phyloP scores from a whole-genome alignment of 2,329 filamentous ascomycete genomes.

The Ophiostoma novo-ulmi region DNA sequence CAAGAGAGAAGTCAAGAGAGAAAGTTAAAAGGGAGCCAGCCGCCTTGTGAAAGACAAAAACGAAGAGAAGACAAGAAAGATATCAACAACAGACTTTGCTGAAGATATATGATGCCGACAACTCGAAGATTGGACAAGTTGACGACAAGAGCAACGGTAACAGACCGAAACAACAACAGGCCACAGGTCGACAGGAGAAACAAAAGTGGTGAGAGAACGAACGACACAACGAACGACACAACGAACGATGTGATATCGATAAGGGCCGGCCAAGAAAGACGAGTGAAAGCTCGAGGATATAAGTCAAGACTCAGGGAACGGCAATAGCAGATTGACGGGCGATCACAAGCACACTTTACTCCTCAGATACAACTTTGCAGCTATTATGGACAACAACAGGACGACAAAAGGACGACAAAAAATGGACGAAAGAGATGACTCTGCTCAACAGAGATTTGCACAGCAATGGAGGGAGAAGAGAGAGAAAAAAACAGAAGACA shows the following conservation, averaged over 20 bases:
- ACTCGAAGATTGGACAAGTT: not conserved
- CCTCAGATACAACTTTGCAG: not conserved
- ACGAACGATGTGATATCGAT: conserved; percentile 1
- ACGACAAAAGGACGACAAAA: not conserved
- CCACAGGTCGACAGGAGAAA: conserved; percentile 15
- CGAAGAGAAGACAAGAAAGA: conserved; percentile 11
- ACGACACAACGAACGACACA: not conserved
- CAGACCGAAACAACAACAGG: conserved; percentile 15
- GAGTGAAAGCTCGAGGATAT: not conserved
- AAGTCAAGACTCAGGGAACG: conserved; percentile 9
- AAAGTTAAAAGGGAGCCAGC: conserved; percentile 16
- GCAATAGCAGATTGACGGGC: conserved; percentile 3
- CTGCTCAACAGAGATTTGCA: conserved; percentile 14
- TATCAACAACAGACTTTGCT: conserved; percentile 14
- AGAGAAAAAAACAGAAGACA: not conserved
- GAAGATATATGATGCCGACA: conserved; percentile 7
- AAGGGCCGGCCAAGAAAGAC: not conserved
- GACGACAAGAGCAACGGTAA: conserved; percentile 10
- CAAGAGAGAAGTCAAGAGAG: conserved; percentile 3
- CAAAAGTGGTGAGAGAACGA: not conserved
- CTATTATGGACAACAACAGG: not conserved
- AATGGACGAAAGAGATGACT: not conserved
- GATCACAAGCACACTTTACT: conserved; percentile 13
- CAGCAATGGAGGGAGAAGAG: not conserved
- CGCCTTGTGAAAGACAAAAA: not conserved